Conservation (phyloP, 2,329 filamentous ascomycete species). For the Fusarium newnesense region DNA sequence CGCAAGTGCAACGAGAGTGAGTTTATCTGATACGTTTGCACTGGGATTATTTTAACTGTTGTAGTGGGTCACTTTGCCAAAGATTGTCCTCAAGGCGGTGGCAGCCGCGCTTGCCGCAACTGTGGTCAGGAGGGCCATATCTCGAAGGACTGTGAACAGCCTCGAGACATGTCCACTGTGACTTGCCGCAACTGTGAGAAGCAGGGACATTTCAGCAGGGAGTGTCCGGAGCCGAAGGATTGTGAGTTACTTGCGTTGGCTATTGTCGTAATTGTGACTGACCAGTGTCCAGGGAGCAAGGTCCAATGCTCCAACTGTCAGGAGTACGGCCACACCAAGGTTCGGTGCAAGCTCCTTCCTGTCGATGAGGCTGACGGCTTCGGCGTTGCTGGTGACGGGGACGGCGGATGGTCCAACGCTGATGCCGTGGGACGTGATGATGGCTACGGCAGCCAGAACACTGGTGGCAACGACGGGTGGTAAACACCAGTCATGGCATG, state of each 20-base stretch:
- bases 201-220: constrained; percentile 69
- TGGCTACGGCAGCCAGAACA: constrained; percentile 5
- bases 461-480: constrained; percentile 26
- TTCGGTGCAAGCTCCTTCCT: constrained; percentile 50
- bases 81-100: constrained; percentile 72
- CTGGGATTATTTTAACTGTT: constrained; percentile 10
- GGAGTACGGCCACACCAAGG: constrained; percentile 53
- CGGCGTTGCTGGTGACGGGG: constrained; percentile 2
- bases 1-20: constrained; percentile 71
- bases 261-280: constrained; percentile 8
- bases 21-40: constrained; percentile 33
- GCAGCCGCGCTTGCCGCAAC: constrained; percentile 66
- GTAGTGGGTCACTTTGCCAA: constrained; percentile 69
- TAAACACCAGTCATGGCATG: constrained; percentile 9
- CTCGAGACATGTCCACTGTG: constrained; percentile 56
- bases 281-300: constrained; percentile 50
- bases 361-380: constrained; percentile 33
- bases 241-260: constrained; percentile 43
- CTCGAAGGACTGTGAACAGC: constrained; percentile 61
- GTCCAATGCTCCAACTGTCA: constrained; percentile 54
- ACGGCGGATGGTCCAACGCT: constrained; percentile 15
- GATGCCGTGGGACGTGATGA: constrained; percentile 4
- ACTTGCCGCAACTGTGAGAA: constrained; percentile 71
- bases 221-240: constrained; percentile 67
- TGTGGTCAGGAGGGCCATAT: constrained; percentile 72